Base-by-base conservation (phyloP, 306 rosid species). In the Coriaria nepalensis region DNA sequence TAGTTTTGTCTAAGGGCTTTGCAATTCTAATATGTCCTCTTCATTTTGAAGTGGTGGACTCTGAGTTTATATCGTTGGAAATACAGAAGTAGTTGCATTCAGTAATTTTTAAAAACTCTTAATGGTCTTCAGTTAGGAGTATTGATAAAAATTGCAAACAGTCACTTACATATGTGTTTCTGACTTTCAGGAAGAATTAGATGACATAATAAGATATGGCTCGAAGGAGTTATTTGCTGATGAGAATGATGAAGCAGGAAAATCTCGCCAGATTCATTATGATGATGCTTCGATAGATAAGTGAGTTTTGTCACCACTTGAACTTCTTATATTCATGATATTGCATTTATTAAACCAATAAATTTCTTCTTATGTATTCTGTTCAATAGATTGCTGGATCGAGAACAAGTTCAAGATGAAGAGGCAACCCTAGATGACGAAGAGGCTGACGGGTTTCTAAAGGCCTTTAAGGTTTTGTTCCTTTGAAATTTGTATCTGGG, bases 141-240 rank as follows among this genome's bases (percentile, higher is more conserved):
- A 32, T 20, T 40, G 37, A 40, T 47, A 8, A 33, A 55, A 35
- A 43, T 55, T 55, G 33, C 2, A 20, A 5, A 4, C 29, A 20
- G 29, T 20, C 29, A 1, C 29, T 20, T 20, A 20, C 29, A 20
- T 20, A 1, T 20, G 29, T 45, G 14, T 29, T 53, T 35, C 57
- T 29, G 7, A 68, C 62, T 67, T 45, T 49, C 63, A 90, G 98
- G 98, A 90, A 71, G 96, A 90, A 75, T 73, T 90, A 60, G 96
- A 90, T 75, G 98, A 90, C 66, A 90, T 90, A 67, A 85, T 90
- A 59, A 73, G 96, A 68, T 85, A 85, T 61, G 96, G 98, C 43
- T 90, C 98, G 8, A 81, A 79, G 78, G 98, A 90, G 77, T 77
- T 90, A 73, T 90, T 90, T 75, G 95, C 83, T 4, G 98, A 82